These are phyloP conservation scores for Thuidium tamariscinum DNA, from an alignment of 225 moss, liverwort and hornwort species.

Conservation along the genomic window DNA sequence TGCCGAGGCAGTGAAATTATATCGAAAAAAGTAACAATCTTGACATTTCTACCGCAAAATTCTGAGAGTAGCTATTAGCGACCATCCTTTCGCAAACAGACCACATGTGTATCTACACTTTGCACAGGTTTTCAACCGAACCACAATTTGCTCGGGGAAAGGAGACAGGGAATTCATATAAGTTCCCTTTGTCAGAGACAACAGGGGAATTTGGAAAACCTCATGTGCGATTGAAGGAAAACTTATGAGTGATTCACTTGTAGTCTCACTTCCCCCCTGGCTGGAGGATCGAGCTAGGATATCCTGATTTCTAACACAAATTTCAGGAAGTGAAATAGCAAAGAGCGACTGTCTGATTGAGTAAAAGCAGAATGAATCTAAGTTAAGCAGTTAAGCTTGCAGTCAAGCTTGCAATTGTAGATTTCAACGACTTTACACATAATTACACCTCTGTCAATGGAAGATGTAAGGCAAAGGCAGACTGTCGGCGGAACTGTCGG, in stretches of 20 bases:
- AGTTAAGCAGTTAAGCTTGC: too few species aligned
- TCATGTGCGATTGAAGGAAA: neutral
- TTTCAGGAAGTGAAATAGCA: neutral
- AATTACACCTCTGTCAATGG: too few species aligned
- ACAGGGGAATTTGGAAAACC: neutral
- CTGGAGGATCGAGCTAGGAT: neutral
- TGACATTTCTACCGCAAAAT: neutral
- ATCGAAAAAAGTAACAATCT: neutral
- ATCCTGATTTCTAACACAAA: neutral
- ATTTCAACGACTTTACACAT: too few species aligned
- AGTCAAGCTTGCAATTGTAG: too few species aligned
- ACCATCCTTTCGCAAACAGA: neutral
- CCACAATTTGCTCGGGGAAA: neutral
- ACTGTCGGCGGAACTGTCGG: neutral
- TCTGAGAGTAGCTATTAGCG: too few species aligned
- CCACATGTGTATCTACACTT: neutral
- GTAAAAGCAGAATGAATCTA: too few species aligned
- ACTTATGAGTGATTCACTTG: too few species aligned
- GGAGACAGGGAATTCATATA: neutral
- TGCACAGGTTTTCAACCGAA: neutral
- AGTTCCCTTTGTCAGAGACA: neutral
- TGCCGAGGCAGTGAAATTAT: neutral
- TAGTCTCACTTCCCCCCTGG: neutral
- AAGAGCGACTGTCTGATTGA: neutral
- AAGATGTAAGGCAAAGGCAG: neutral